phyloP scores from a whole-genome alignment of 768 basidiomycete species.

The Strobilomyces dryophilus region DNA sequence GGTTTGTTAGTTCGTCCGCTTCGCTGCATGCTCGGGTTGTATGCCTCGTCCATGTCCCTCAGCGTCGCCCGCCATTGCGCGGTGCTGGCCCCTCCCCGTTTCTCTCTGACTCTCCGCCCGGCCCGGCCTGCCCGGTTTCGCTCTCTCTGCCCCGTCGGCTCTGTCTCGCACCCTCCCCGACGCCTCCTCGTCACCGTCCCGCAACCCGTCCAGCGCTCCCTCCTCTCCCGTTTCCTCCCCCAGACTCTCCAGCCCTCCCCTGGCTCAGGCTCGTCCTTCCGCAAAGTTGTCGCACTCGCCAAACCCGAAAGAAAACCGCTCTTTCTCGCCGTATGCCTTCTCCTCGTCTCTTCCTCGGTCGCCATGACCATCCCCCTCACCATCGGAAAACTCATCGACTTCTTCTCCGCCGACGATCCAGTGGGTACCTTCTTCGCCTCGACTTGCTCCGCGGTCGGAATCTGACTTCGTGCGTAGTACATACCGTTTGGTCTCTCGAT shows the following conservation, averaged over 20 bases:
- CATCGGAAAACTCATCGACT: conserved; percentile 91
- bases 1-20: neutral
- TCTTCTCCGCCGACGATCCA: conserved; percentile 71
- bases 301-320: conserved; percentile 79
- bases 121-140: neutral
- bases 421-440: conserved; percentile 34
- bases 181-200: conserved; percentile 14
- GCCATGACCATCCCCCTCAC: conserved; percentile 93
- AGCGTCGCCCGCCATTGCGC: neutral
- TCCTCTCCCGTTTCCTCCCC: conserved; percentile 29
- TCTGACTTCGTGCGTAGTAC: conserved; percentile 39
- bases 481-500: conserved; percentile 78
- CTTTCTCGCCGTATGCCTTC: conserved; percentile 67
- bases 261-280: conserved; percentile 56
- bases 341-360: conserved; percentile 84
- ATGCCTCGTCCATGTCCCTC: neutral
- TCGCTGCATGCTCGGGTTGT: neutral
- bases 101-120: neutral
- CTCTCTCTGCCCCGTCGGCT: neutral
- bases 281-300: conserved; percentile 74
- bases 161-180: neutral
- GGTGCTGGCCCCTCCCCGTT: neutral
- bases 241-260: conserved; percentile 34
- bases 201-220: neutral
- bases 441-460: neutral